phyloP scores from a whole-genome alignment of 2,329 filamentous ascomycete species.

The Fusarium sp. region DNA sequence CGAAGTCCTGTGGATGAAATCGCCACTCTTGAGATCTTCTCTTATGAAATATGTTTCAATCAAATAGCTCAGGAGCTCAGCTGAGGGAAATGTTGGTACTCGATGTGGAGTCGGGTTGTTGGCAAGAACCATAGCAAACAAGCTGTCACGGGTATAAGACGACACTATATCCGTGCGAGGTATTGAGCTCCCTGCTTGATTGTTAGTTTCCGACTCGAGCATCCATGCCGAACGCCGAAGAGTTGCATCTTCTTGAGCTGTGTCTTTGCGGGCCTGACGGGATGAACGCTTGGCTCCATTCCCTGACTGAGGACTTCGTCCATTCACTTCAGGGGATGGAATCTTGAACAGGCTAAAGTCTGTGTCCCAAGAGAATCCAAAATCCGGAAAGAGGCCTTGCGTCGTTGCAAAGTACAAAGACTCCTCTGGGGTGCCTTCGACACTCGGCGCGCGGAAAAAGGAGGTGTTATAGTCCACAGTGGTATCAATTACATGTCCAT shows the following conservation, averaged over 20 bases:
- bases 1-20: conserved; percentile 40
- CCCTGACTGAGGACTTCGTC: conserved; percentile 25
- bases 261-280: conserved; percentile 33
- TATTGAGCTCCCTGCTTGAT: conserved; percentile 13
- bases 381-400: conserved; percentile 37
- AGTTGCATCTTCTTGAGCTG: conserved; percentile 16
- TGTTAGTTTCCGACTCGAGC: conserved; percentile 27
- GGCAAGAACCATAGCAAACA: conserved; percentile 47
- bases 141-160: conserved; percentile 40
- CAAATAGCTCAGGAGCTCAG: conserved; percentile 41
- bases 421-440: conserved; percentile 34
- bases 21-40: conserved; percentile 39
- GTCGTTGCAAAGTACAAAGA: conserved; percentile 33
- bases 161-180: conserved; percentile 18
- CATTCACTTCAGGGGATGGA: conserved; percentile 25
- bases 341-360: conserved; percentile 38
- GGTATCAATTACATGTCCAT: conserved; percentile 33
- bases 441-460: conserved; percentile 31
- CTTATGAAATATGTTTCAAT: conserved; percentile 39
- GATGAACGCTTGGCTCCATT: conserved; percentile 37
- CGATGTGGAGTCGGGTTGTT: conserved; percentile 38
- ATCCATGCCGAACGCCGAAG: conserved; percentile 40
- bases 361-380: conserved; percentile 43
- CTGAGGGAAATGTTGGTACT: conserved; percentile 46
- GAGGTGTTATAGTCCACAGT: conserved; percentile 37